Percentiles rank a stretch among this genome's conserved stretches.
Conservation (phyloP, 139 green algal genomes). For the Gonium pectorale region DNA sequence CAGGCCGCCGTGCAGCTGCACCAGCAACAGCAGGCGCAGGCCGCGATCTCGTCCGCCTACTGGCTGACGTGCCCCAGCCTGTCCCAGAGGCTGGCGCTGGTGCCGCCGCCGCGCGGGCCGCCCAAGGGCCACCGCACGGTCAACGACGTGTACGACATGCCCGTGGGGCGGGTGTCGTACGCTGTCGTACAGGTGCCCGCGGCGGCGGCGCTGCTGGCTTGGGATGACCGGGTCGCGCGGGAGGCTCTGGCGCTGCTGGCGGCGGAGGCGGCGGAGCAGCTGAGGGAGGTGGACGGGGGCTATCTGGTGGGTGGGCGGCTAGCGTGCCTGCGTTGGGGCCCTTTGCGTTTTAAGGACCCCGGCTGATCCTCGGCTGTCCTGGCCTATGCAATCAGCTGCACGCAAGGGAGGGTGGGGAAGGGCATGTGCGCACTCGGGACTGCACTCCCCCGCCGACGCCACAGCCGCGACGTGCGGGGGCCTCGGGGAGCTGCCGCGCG, state of each 20-base stretch:
- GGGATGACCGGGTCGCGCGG: not conserved
- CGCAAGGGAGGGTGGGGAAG: too few species aligned
- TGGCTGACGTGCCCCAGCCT: not conserved
- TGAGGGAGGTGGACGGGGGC: not conserved
- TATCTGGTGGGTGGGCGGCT: constrained; percentile 3
- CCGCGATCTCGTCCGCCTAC: not conserved
- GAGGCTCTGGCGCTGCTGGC: not conserved
- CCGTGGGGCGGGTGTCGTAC: constrained; percentile 16
- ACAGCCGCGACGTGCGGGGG: too few species aligned
- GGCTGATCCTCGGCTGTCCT: not conserved
- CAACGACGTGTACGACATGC: constrained; percentile 4
- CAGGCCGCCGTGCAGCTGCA: too few species aligned
- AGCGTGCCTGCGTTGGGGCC: not conserved
- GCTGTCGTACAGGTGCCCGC: constrained; percentile 23
- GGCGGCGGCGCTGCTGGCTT: not conserved
- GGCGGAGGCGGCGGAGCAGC: not conserved
- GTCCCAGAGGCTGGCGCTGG: not conserved
- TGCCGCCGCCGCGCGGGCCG: constrained; percentile 18
- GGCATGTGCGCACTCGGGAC: too few species aligned
- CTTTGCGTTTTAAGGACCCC: not conserved
- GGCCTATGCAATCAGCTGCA: not conserved
- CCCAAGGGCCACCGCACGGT: not conserved
- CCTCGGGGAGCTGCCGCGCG: too few species aligned
- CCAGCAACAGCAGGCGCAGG: too few species aligned
- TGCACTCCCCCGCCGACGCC: not conserved